A percentile compares a stretch with the other conserved stretches of the same genome.
phyloP scores from a whole-genome alignment of 352 stramenopile species.

The Nothophytophthora sp. region DNA sequence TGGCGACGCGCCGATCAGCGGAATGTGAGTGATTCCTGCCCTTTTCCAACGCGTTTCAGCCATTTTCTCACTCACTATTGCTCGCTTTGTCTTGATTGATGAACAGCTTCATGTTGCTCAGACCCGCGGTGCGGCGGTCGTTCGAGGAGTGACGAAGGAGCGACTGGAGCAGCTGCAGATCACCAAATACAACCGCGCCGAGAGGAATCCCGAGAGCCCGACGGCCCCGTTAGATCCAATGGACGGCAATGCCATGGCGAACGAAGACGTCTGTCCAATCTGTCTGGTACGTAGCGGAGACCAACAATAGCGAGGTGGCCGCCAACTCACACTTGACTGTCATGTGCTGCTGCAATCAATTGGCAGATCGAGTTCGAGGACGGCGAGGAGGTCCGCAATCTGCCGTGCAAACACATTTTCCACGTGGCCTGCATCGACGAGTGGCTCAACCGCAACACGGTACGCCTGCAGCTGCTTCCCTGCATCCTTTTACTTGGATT shows the following conservation, averaged over 20 bases:
- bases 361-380: conserved; percentile 75
- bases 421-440: conserved; percentile 89
- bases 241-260: conserved; percentile 10
- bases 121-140: conserved; percentile 33
- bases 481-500: not conserved
- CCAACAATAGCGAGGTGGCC: not conserved
- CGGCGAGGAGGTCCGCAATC: conserved; percentile 68
- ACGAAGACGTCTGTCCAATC: conserved; percentile 73
- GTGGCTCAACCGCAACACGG: conserved; percentile 88
- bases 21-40: conserved; percentile 38
- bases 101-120: conserved; percentile 52
- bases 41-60: not conserved
- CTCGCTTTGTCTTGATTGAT: conserved; percentile 2
- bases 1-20: conserved; percentile 63
- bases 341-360: not conserved
- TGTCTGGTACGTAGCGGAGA: conserved; percentile 49
- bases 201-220: conserved; percentile 20
- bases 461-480: conserved; percentile 28
- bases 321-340: conserved; percentile 7
- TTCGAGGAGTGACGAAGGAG: conserved; percentile 62
- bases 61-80: not conserved
- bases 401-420: conserved; percentile 90
- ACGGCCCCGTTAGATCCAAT: conserved; percentile 4
- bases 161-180: conserved; percentile 62
- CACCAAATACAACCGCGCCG: conserved; percentile 59